Percentiles rank a stretch among this genome's conserved stretches.
These are phyloP conservation scores for Fragaria nilgerrensis DNA, from an alignment of 306 rosid species.

Conservation along the genomic window DNA sequence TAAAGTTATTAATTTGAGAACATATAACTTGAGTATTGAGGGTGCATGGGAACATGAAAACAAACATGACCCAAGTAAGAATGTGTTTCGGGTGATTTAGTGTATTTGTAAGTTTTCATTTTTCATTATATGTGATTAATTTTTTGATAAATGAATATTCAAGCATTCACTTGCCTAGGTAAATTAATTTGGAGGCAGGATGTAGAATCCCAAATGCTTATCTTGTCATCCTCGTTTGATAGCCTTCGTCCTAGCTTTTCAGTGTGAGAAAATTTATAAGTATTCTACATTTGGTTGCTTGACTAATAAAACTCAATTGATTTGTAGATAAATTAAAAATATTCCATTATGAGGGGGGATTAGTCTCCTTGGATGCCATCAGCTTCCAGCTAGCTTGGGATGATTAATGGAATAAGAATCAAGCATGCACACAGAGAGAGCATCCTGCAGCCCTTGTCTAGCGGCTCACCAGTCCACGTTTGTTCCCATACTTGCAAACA, in stretches of 20 bases:
- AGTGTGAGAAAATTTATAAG: background rate
- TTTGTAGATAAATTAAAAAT: too few relatives aligned
- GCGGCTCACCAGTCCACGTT: slow-evolving; percentile 11
- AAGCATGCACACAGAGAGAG: slow-evolving; percentile 4
- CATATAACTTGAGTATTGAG: background rate
- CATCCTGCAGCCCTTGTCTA: slow-evolving; percentile 19
- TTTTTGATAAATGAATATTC: too few relatives aligned
- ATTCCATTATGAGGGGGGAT: background rate
- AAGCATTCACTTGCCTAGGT: too few relatives aligned
- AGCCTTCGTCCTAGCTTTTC: background rate
- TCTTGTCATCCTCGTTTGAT: background rate
- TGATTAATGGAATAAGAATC: background rate
- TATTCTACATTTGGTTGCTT: too few relatives aligned
- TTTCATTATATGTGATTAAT: too few relatives aligned
- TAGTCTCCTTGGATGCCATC: slow-evolving; percentile 27
- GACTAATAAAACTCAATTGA: too few relatives aligned
- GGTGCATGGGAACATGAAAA: too few relatives aligned
- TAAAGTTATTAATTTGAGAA: background rate
- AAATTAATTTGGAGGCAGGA: background rate
- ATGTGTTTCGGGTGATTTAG: too few relatives aligned
- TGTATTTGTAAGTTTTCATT: too few relatives aligned
- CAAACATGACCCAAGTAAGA: too few relatives aligned
- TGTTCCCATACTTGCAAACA: slow-evolving; percentile 16
- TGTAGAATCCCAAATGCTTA: background rate
- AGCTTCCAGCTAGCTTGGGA: slow-evolving; percentile 18